Base-by-base conservation (phyloP, 306 rosid genomes). In the Lotus japonicus region DNA sequence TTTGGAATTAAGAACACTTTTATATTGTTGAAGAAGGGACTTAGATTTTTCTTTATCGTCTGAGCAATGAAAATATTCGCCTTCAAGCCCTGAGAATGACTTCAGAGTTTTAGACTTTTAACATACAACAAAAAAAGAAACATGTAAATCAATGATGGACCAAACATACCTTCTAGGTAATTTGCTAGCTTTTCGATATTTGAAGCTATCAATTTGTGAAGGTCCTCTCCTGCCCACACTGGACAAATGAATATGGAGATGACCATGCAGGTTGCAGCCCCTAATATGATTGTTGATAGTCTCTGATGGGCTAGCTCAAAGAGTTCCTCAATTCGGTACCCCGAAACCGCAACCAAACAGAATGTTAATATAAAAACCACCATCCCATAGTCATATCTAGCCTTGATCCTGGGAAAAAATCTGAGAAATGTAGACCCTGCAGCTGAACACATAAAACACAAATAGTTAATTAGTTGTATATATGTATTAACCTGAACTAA, bases 201-300 rank as follows among this genome's bases (percentile, higher is more conserved):
- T 31, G 91, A 86, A 81, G 92, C 82, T 12, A 88, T 63, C 51
- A 86, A 79, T 4, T 85, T 86, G 64, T 90, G 97, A 74, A 94
- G 94, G 11, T 85, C 95, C 84, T 84, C 77, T 17, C 97, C 99
- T 4, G 99, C 97, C 99, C 99, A 94, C 1, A 94, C 92, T 0
- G 99, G 99, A 66, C 77, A 85, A 36, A 88, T 48, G 19, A 79
- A 87, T 6, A 81, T 72, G 64, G 96, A 81, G 21, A 94, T 61
- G 17, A 88, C 2, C 50, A 88, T 82, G 86, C 97, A 90, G 6
- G 85, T 63, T 13, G 89, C 80, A 44, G 80, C 96, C 0, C 99
- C 99, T 8, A 82, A 56, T 12, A 83, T 7, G 62, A 94, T 79
- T 11, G 99, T 90, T 53, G 83, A 7, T 2, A 90, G 79, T 68